Evolutionary conservation across 2,329 filamentous ascomycete species (phyloP).

Genomic region (Diplodia sapinea): DNA sequence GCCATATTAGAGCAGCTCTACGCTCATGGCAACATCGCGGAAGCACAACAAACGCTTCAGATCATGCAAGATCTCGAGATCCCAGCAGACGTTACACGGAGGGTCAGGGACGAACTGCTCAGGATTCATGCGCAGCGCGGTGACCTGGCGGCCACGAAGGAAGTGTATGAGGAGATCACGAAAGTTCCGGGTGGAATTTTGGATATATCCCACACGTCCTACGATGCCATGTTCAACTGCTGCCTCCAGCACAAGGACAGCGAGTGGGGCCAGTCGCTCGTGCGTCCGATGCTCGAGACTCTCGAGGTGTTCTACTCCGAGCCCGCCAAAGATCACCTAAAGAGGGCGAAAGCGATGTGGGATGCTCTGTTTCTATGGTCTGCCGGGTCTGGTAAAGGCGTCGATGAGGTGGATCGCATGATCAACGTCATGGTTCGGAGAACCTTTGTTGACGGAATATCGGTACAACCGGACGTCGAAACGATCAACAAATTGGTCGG

Average conservation of each 20-base stretch:
- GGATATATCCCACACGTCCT: background rate
- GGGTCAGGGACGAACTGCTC: slow-evolving; percentile 60
- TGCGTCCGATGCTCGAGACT: slow-evolving; percentile 21
- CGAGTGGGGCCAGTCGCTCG: slow-evolving; percentile 19
- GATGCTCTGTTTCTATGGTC: slow-evolving; percentile 79
- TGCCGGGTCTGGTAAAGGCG: slow-evolving; percentile 71
- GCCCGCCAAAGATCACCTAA: background rate
- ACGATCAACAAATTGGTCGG: slow-evolving; percentile 80
- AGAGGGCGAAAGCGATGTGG: slow-evolving; percentile 52
- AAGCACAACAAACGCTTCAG: slow-evolving; percentile 63
- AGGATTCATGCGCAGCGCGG: slow-evolving; percentile 66
- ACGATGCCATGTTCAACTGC: slow-evolving; percentile 5
- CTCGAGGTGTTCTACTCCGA: slow-evolving; percentile 19
- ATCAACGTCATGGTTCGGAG: slow-evolving; percentile 68
- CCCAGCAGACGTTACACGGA: slow-evolving; percentile 44
- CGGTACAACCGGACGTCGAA: slow-evolving; percentile 64
- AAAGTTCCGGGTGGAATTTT: slow-evolving; percentile 36
- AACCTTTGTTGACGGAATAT: slow-evolving; percentile 53
- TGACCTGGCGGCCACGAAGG: slow-evolving; percentile 65
- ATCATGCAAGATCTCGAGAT: slow-evolving; percentile 54
- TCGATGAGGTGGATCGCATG: slow-evolving; percentile 76
- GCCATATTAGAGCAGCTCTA: slow-evolving; percentile 66
- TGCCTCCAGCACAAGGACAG: slow-evolving; percentile 23
- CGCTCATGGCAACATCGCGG: slow-evolving; percentile 62
- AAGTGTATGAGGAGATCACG: slow-evolving; percentile 69